Evolutionary conservation across 2,329 filamentous ascomycete genomes (phyloP).

Genomic region (Botrytis paeoniae): DNA sequence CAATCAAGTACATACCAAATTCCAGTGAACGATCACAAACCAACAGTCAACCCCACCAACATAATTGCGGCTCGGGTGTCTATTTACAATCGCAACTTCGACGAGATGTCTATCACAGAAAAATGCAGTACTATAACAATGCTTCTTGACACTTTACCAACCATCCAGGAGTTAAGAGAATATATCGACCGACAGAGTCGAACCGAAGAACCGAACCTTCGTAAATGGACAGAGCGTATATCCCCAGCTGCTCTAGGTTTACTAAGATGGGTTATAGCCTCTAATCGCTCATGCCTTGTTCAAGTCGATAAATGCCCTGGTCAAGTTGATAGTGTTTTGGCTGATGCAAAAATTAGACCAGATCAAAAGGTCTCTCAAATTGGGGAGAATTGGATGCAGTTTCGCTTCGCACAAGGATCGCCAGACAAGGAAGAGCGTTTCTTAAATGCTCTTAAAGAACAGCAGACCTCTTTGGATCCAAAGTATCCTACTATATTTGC

Average conservation of each 20-base stretch:
- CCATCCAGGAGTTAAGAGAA: constrained; percentile 55
- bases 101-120: constrained; percentile 45
- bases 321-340: constrained; percentile 29
- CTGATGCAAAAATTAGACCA: constrained; percentile 28
- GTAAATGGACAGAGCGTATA: constrained; percentile 57
- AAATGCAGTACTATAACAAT: constrained; percentile 52
- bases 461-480: constrained; percentile 37
- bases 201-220: constrained; percentile 35
- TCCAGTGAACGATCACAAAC: constrained; percentile 28
- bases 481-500: constrained; percentile 72
- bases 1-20: not conserved
- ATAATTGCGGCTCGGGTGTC: constrained; percentile 29
- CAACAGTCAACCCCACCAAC: constrained; percentile 31
- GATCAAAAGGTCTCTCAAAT: constrained; percentile 56
- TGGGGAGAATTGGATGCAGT: constrained; percentile 65
- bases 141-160: constrained; percentile 58
- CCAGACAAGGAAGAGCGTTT: constrained; percentile 84
- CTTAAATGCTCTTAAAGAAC: constrained; percentile 54
- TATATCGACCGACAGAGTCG: constrained; percentile 43
- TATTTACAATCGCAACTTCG: constrained; percentile 56
- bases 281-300: constrained; percentile 82
- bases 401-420: constrained; percentile 82
- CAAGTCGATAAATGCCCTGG: constrained; percentile 56
- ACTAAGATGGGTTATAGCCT: constrained; percentile 84
- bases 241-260: constrained; percentile 64